A percentile compares a stretch with the other conserved stretches of the same genome.
phyloP scores from a whole-genome alignment of 2,329 filamentous ascomycete species.

The Penicillium freii region DNA sequence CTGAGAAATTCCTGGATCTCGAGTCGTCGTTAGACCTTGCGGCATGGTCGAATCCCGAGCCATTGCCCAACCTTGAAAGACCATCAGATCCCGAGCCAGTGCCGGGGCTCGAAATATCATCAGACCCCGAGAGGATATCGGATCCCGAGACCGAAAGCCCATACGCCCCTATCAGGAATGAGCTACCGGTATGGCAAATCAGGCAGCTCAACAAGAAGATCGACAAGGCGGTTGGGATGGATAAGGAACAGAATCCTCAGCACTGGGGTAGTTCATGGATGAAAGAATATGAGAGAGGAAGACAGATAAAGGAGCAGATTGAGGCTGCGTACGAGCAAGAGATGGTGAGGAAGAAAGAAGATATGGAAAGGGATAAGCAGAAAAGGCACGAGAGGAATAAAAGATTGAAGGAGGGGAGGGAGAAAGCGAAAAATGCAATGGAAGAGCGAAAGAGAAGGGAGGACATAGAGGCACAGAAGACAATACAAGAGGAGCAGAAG shows the following conservation, averaged over 20 bases:
- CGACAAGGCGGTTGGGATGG: not conserved
- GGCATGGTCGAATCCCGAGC: too few relatives aligned
- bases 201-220: not conserved
- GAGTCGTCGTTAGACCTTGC: not conserved
- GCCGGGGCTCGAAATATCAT: too few relatives aligned
- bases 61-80: not conserved
- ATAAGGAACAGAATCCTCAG: not conserved
- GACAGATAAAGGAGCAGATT: not conserved
- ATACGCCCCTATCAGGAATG: not conserved
- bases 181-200: too few relatives aligned
- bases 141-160: not conserved
- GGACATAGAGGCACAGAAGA: not conserved
- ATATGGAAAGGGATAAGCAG: not conserved
- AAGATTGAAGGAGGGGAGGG: not conserved
- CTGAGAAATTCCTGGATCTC: not conserved
- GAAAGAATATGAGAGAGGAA: not conserved
- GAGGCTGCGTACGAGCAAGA: not conserved
- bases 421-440: not conserved
- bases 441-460: not conserved
- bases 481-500: not conserved
- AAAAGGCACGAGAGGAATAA: not conserved
- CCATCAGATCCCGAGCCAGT: not conserved
- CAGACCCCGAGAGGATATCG: not conserved
- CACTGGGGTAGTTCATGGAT: not conserved
- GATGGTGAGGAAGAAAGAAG: not conserved